Base-by-base conservation (phyloP, 257 asterid genomes). In the Lantana camara region DNA sequence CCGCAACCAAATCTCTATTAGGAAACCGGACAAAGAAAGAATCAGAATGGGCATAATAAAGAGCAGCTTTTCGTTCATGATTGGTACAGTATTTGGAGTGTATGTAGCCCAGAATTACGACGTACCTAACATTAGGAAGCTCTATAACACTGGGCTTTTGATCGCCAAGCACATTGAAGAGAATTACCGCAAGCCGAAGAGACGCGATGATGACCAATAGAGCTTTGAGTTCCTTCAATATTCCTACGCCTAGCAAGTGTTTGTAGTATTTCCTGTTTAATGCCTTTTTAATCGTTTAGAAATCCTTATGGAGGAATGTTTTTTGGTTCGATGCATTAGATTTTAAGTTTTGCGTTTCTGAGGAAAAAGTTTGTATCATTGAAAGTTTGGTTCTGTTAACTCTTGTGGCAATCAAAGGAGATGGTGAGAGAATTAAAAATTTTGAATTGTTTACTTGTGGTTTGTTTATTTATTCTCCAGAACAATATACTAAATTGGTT, bases 101-200 rank as follows among this genome's bases (percentile, higher is more conserved):
- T 90, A 87, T 71, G 57, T 77, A n/a, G 97, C 95, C 54, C 95
- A 90, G 86, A 87, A 87, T 64, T 90, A 90, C 79, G 80, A 75
- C 79, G 95, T 86, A 2, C 96, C 96, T 19, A 81, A 89, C 24
- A 62, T 90, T 19, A 74, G 47, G 50, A 87, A 87, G 75, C 91
- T 90, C 13, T 48, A 58, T 61, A 77, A 74, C 64, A 79, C 89
- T 12, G 86, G 90, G 22, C 48, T 80, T 8, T 54, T 78, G 2
- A 69, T 87, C 53, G 86, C 84, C 52, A 80, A 81, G 71, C 89
- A 83, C 68, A 38, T 77, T 51, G 97, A 90, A 71, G 86, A 85
- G 77, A 87, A 81, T 67, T 84, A 84, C 35, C 89, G 97, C 57
- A 90, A 90, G 81, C 86, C 94, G 40, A 82, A 84, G 75, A 87